phyloP scores from a whole-genome alignment of 257 asterid genomes.

The Hygrophila difformis region DNA sequence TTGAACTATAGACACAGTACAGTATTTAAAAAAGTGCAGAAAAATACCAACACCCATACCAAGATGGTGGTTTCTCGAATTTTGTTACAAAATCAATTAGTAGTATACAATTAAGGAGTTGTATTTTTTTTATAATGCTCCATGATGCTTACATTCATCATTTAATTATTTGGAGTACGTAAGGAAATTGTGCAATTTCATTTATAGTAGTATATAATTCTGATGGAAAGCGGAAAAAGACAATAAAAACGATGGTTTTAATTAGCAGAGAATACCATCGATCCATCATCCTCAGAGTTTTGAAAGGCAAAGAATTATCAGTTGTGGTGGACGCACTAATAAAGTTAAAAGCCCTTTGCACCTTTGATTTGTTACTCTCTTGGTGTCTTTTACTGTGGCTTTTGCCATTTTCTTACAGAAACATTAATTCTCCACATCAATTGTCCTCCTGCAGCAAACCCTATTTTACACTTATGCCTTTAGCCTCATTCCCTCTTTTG shows the following conservation, averaged over 20 bases:
- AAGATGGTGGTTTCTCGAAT: too few relatives aligned
- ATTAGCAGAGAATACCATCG: too few relatives aligned
- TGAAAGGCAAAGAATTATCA: constrained; percentile 11
- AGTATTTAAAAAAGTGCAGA: constrained; percentile 3
- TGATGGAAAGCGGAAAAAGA: too few relatives aligned
- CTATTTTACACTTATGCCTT: constrained; percentile 34
- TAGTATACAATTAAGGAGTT: too few relatives aligned
- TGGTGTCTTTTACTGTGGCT: constrained; percentile 40
- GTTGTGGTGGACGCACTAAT: constrained; percentile 28
- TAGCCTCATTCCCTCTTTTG: constrained; percentile 25
- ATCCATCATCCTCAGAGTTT: too few relatives aligned
- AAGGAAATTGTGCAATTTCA: too few relatives aligned
- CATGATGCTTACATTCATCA: too few relatives aligned
- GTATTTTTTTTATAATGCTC: too few relatives aligned
- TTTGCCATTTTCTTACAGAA: constrained; percentile 29
- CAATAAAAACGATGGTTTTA: too few relatives aligned
- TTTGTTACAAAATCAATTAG: too few relatives aligned
- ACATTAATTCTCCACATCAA: constrained; percentile 27
- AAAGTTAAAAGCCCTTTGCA: constrained; percentile 32
- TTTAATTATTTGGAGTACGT: too few relatives aligned
- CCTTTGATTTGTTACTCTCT: constrained; percentile 54
- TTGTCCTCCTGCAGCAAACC: constrained; percentile 32
- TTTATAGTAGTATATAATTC: too few relatives aligned
- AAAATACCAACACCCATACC: constrained; percentile 3
- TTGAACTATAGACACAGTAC: constrained; percentile 20